Evolutionary conservation across 192 early-diverging fungal genomes (phyloP).

Genomic region (Umbelopsis sp.): DNA sequence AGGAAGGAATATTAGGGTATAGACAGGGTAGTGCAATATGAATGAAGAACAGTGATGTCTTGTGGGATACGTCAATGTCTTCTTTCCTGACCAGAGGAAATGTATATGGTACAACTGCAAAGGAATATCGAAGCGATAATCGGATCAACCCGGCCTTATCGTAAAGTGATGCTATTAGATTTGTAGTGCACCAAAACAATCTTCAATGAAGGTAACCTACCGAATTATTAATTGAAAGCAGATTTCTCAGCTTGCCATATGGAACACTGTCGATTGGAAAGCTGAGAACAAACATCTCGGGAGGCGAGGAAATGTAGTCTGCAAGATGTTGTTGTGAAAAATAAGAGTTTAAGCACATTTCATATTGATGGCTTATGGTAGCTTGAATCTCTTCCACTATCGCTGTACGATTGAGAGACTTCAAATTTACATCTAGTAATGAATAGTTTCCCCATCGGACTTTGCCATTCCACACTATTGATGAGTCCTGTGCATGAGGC

Average conservation of each 20-base stretch:
- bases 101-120: neutral
- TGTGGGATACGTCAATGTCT: neutral
- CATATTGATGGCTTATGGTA: neutral
- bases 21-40: neutral
- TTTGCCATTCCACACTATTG: neutral
- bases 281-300: neutral
- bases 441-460: neutral
- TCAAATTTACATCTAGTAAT: neutral
- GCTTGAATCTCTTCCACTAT: neutral
- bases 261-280: neutral
- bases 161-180: too few species aligned
- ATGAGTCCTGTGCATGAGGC: too few species aligned
- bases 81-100: neutral
- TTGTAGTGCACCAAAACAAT: neutral
- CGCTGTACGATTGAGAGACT: neutral
- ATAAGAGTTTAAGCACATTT: neutral
- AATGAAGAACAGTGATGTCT: neutral
- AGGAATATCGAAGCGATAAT: neutral
- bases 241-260: neutral
- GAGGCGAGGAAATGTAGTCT: neutral
- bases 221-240: neutral
- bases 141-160: neutral
- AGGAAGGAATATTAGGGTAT: neutral
- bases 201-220: neutral
- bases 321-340: neutral